These are phyloP conservation scores for Neurospora pannonica DNA, from an alignment of 495 filamentous ascomycete genomes.

Conservation along the genomic window DNA sequence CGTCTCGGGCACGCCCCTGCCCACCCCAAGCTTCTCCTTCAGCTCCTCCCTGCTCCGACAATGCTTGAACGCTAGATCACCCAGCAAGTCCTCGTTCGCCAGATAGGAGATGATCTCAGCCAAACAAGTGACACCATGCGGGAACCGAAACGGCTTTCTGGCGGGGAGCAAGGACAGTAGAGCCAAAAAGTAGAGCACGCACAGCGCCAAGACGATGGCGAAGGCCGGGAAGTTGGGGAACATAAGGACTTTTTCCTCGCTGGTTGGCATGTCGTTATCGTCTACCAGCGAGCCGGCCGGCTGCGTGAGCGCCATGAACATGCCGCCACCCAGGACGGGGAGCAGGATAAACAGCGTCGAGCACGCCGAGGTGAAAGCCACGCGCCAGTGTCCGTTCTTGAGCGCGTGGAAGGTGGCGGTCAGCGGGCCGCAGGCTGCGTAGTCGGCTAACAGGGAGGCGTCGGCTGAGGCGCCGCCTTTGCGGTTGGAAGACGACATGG, in stretches of 20 bases:
- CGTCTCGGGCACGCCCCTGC: slow-evolving; percentile 19
- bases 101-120: slow-evolving; percentile 72
- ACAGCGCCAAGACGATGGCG: slow-evolving; percentile 55
- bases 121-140: slow-evolving; percentile 59
- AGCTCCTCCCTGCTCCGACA: slow-evolving; percentile 19
- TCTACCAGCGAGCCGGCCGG: slow-evolving; percentile 11
- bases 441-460: slow-evolving; percentile 63
- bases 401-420: slow-evolving; percentile 52
- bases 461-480: slow-evolving; percentile 53
- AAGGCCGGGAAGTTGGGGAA: slow-evolving; percentile 61
- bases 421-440: slow-evolving; percentile 54
- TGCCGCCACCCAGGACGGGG: slow-evolving; percentile 67
- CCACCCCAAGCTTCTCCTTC: slow-evolving; percentile 23
- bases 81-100: slow-evolving; percentile 56
- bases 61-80: slow-evolving; percentile 52
- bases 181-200: slow-evolving; percentile 53
- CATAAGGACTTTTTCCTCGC: slow-evolving; percentile 45
- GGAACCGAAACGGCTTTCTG: slow-evolving; percentile 47
- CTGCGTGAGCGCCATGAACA: slow-evolving; percentile 71
- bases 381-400: slow-evolving; percentile 57
- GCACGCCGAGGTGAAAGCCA: slow-evolving; percentile 59
- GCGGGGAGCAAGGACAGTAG: slow-evolving; percentile 43
- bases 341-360: slow-evolving; percentile 54
- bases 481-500: slow-evolving; percentile 37
- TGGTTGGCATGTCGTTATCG: background rate